These are phyloP conservation scores for Podila epicladia DNA, from an alignment of 192 early-diverging fungal species.

Conservation along the genomic window DNA sequence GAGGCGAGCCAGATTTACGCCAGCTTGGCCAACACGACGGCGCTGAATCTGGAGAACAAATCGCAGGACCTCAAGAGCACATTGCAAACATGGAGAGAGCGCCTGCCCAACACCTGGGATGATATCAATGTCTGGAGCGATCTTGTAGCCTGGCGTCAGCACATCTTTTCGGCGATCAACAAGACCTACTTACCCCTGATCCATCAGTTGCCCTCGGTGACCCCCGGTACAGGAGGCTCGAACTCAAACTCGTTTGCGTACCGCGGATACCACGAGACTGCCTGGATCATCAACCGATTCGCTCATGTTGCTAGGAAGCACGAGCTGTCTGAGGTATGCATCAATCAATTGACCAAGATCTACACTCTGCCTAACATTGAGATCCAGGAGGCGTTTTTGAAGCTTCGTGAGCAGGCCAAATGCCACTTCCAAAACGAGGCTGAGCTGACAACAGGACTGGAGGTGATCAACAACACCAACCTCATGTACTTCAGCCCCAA, in stretches of 20 bases:
- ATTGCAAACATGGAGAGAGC: slow-evolving; percentile 95
- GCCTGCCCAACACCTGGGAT: slow-evolving; percentile 96
- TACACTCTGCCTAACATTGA: slow-evolving; percentile 99
- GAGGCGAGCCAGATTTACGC: slow-evolving; percentile 92
- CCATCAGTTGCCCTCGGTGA: slow-evolving; percentile 63
- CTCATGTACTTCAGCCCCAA: slow-evolving; percentile 90
- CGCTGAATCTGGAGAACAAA: slow-evolving; percentile 85
- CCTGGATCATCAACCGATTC: slow-evolving; percentile 99
- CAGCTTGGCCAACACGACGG: slow-evolving; percentile 81
- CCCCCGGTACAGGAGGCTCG: slow-evolving; percentile 58
- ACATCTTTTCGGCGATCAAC: slow-evolving; percentile 97
- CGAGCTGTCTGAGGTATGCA: slow-evolving; percentile 94
- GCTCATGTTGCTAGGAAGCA: slow-evolving; percentile 97
- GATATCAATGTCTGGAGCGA: slow-evolving; percentile 99
- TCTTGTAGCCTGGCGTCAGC: slow-evolving; percentile 97
- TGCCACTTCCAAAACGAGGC: slow-evolving; percentile 91
- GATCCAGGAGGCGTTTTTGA: slow-evolving; percentile 98
- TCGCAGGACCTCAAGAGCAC: slow-evolving; percentile 90
- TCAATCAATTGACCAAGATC: slow-evolving; percentile 91
- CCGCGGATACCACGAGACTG: slow-evolving; percentile 99
- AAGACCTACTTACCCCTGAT: slow-evolving; percentile 89
- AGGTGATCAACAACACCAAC: slow-evolving; percentile 99
- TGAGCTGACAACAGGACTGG: slow-evolving; percentile 92
- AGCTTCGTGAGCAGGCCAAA: slow-evolving; percentile 97
- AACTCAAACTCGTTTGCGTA: slow-evolving; percentile 90